phyloP scores from a whole-genome alignment of 2,329 filamentous ascomycete species.

The Botrytis squamosa region DNA sequence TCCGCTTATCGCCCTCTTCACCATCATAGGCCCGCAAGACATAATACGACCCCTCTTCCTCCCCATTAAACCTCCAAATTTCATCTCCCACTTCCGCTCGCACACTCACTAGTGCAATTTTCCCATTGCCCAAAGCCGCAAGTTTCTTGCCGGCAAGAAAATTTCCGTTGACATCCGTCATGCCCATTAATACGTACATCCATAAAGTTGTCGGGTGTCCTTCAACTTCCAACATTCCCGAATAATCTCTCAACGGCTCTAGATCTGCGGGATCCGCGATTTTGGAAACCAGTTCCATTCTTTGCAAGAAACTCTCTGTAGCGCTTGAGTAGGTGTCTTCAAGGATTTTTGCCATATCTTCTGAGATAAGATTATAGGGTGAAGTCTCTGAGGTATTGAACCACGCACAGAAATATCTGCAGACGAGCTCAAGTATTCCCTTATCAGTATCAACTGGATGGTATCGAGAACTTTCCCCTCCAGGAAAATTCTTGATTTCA shows the following conservation, averaged over 20 bases:
- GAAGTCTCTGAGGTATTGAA: not conserved
- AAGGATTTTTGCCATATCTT: too few species aligned
- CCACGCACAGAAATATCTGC: not conserved
- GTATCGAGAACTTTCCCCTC: too few species aligned
- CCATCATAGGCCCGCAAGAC: accelerated
- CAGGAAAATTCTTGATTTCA: not conserved
- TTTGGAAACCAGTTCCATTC: too few species aligned
- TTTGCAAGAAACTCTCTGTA: accelerated
- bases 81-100: not conserved
- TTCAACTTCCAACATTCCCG: accelerated
- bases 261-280: not conserved
- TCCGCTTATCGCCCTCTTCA: accelerated
- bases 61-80: not conserved
- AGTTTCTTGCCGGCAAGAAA: not conserved
- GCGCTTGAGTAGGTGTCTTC: accelerated
- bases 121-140: accelerated
- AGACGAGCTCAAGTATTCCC: too few species aligned
- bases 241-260: accelerated
- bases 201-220: not conserved
- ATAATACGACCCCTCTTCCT: not conserved
- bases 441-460: too few species aligned
- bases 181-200: too few species aligned
- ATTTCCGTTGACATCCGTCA: not conserved
- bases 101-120: not conserved
- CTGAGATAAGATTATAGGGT: not conserved